Evolutionary conservation across 805 yeast genomes (phyloP), one percentile per base, ranked within the genome.

Genomic region (Phaffomyces antillensis): DNA sequence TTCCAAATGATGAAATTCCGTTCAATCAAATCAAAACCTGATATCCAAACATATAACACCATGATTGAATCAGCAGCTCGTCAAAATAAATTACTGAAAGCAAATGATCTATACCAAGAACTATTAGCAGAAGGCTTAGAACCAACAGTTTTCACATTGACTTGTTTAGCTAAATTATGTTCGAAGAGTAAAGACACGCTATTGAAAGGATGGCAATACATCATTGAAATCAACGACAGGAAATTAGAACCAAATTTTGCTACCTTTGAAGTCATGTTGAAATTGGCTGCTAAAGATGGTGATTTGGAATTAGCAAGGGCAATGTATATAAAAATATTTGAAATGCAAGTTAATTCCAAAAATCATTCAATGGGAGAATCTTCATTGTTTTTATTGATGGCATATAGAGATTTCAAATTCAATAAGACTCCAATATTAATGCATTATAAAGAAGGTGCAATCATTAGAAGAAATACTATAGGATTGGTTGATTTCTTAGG

Each of bases 1-100:
- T 93, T 93, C 63, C 88, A 83, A 52, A 78, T 87, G 49, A 80
- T 93, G 89, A 91, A 88, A 59, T 91, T 86, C 60, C 61, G 83
- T 52, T 79, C 93, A 1, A 56, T 69, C 5, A 66, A 69, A 25
- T 78, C 89, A 15, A 73, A 77, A 41, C 96, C 98, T 0, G 84
- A 80, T 40, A 56, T 76, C 0, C 63, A 65, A 16, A 77, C 89
- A 1, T 93, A 89, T 61, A 79, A 82, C 46, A 76, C 84, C 7
- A 77, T 89, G 70, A 76, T 91, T 12, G 71, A 79, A 11, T 68
- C 86, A 8, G 79, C 85, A 50, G 76, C 81, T 4, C 75, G 75
- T 50, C 72, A 77, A 44, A 71, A 76, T 40, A 76, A 86, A 44
- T 68, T 86, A 13, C 90, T 88, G 48, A 81, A 75, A 51, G 95